phyloP scores from a whole-genome alignment of 2,329 filamentous ascomycete genomes.

The Penicillium sp. region DNA sequence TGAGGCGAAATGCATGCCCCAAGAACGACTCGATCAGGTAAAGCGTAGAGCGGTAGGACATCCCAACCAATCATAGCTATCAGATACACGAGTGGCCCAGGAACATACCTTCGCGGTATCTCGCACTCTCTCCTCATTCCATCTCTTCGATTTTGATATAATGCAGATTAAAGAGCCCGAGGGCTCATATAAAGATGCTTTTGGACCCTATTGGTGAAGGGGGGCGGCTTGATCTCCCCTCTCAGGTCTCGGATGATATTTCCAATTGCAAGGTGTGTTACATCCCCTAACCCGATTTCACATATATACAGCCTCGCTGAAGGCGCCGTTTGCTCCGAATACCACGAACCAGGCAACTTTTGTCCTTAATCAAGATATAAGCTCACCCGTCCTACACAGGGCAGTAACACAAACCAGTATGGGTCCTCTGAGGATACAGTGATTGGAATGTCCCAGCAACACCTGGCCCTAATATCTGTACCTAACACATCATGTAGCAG shows the following conservation, averaged over 20 bases:
- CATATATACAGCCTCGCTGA: not conserved
- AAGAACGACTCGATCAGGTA: conserved; percentile 18
- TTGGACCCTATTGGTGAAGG: not conserved
- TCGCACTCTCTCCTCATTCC: conserved; percentile 1
- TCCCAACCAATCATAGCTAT: conserved; percentile 8
- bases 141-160: not conserved
- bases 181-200: not conserved
- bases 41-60: conserved; percentile 12
- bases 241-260: not conserved
- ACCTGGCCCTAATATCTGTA: not conserved
- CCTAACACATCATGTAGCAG: conserved; percentile 5
- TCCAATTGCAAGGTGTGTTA: conserved; percentile 6
- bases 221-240: not conserved
- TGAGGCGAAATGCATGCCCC: conserved; percentile 2
- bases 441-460: not conserved
- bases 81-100: not conserved
- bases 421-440: not conserved
- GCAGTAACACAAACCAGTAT: conserved; percentile 4
- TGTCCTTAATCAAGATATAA: not conserved
- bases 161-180: not conserved
- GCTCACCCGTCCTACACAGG: not conserved
- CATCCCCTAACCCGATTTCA: not conserved
- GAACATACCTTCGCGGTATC: not conserved
- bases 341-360: not conserved
- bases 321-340: not conserved